Evolutionary conservation across 495 filamentous ascomycete species (phyloP).

Genomic region (Elaphomyces granulatus): DNA sequence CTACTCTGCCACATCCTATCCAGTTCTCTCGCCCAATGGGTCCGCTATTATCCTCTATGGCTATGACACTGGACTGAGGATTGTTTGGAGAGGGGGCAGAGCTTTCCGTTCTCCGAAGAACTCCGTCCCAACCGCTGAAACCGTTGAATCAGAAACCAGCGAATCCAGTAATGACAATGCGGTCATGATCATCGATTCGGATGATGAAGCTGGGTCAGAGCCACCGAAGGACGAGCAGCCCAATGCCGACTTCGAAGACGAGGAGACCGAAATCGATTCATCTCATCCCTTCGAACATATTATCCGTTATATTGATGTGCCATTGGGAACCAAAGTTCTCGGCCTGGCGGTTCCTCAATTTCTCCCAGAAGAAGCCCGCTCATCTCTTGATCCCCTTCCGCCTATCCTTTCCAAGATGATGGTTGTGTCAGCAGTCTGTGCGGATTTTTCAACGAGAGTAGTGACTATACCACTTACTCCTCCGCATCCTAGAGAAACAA

Average conservation of each 20-base stretch:
- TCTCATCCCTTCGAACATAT: conserved; percentile 39
- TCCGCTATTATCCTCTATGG: conserved; percentile 74
- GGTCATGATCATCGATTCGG: conserved; percentile 67
- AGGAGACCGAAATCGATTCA: conserved; percentile 46
- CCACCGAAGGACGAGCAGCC: conserved; percentile 23
- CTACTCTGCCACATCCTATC: conserved; percentile 59
- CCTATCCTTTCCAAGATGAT: conserved; percentile 47
- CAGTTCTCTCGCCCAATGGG: conserved; percentile 63
- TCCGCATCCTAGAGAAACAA: conserved; percentile 42
- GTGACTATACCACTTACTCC: conserved; percentile 60
- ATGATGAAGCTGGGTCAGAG: conserved; percentile 47
- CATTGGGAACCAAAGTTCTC: conserved; percentile 46
- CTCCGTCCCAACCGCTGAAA: conserved; percentile 13
- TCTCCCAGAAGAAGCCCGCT: conserved; percentile 29
- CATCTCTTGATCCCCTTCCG: conserved; percentile 41
- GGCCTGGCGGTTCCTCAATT: conserved; percentile 46
- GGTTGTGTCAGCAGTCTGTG: conserved; percentile 56
- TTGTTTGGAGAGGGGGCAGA: conserved; percentile 70
- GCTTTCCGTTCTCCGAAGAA: conserved; percentile 37
- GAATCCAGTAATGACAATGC: conserved; percentile 35
- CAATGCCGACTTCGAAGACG: conserved; percentile 35
- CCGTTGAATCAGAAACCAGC: conserved; percentile 19
- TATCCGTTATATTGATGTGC: conserved; percentile 51
- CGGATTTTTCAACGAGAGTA: conserved; percentile 51
- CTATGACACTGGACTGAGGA: conserved; percentile 59